These are phyloP conservation scores for Leccinum aurantiacum DNA, from an alignment of 768 basidiomycete genomes.

Conservation along the genomic window DNA sequence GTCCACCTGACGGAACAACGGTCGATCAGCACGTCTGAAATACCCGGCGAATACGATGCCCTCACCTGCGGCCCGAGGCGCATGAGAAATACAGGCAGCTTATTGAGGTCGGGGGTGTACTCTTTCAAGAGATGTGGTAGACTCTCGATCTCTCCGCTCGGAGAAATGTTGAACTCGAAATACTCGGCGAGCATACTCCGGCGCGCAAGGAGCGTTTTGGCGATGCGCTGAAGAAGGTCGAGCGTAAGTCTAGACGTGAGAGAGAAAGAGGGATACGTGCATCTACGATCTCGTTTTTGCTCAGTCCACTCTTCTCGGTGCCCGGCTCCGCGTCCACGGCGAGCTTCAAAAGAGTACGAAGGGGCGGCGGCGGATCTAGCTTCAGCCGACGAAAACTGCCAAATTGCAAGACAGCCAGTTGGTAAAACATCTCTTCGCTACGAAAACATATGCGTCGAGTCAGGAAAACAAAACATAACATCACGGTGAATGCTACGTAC, in stretches of 20 bases:
- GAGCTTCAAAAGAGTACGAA: conserved; percentile 70
- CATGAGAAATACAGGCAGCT: conserved; percentile 87
- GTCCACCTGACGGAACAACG: conserved; percentile 57
- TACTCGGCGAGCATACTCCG: conserved; percentile 91
- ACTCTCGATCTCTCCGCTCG: conserved; percentile 65
- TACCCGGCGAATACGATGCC: background rate
- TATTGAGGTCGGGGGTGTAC: conserved; percentile 89
- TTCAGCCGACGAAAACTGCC: conserved; percentile 75
- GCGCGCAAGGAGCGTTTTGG: conserved; percentile 53
- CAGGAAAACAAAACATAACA: background rate
- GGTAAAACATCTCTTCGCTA: conserved; percentile 95
- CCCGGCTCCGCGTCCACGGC: conserved; percentile 72
- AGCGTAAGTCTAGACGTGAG: background rate
- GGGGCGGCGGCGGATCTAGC: conserved; percentile 77
- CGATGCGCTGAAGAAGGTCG: conserved; percentile 52
- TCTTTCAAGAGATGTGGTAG: conserved; percentile 83
- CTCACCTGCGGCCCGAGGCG: conserved; percentile 86
- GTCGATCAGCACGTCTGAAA: background rate
- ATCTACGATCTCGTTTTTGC: conserved; percentile 64
- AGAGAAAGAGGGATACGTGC: conserved; percentile 41
- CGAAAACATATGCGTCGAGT: background rate
- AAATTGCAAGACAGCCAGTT: conserved; percentile 89
- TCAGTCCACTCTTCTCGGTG: conserved; percentile 48
- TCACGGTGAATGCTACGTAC: conserved; percentile 46
- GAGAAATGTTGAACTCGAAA: conserved; percentile 74